Evolutionary conservation across 805 yeast species (phyloP).

Genomic region (Wickerhamiella dianesei): DNA sequence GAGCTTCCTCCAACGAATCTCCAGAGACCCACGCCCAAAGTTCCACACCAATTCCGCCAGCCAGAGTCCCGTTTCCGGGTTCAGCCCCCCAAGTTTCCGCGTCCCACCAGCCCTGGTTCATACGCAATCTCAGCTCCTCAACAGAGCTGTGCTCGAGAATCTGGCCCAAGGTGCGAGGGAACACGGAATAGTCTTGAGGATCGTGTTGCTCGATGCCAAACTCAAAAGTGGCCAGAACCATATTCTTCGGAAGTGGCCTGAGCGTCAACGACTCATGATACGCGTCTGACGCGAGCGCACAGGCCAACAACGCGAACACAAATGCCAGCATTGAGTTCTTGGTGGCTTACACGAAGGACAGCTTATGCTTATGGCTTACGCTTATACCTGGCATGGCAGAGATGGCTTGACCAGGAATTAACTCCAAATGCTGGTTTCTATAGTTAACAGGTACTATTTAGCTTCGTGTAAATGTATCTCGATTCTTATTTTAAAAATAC

Average conservation of each 20-base stretch:
- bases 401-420: too few relatives aligned
- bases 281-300: background rate
- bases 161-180: constrained; percentile 75
- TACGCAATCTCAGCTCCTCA: constrained; percentile 67
- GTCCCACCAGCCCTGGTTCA: constrained; percentile 94
- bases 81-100: constrained; percentile 72
- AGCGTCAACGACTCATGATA: constrained; percentile 51
- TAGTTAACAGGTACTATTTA: too few relatives aligned
- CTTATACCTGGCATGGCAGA: too few relatives aligned
- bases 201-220: constrained; percentile 30
- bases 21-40: constrained; percentile 79
- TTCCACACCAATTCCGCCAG: constrained; percentile 95
- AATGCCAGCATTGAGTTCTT: background rate
- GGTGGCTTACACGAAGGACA: background rate
- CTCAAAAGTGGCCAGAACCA: constrained; percentile 53
- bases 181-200: constrained; percentile 26
- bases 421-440: too few relatives aligned
- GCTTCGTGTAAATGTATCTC: too few relatives aligned
- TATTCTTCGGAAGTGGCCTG: constrained; percentile 61
- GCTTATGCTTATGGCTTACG: too few relatives aligned
- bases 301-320: background rate
- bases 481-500: too few relatives aligned
- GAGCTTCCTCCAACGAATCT: constrained; percentile 37
- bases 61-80: constrained; percentile 52
- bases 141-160: constrained; percentile 52